A percentile compares a stretch with the other conserved stretches of the same genome.
These are phyloP conservation scores for Candolleomyces efflorescens DNA, from an alignment of 768 basidiomycete genomes.

Conservation along the genomic window DNA sequence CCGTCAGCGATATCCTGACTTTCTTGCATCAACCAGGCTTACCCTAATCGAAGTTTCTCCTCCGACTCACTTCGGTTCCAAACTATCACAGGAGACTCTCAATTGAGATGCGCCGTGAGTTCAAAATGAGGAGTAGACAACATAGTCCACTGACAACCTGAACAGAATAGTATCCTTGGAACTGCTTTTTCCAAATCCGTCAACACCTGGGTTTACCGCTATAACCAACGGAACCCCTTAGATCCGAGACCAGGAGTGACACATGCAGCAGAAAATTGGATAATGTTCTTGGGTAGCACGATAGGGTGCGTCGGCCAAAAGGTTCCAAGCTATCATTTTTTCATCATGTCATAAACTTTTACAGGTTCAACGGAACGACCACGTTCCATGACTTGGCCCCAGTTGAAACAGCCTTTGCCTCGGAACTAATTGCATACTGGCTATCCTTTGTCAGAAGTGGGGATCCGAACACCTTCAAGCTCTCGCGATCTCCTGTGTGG, in stretches of 20 bases:
- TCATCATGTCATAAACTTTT: slow-evolving; percentile 1
- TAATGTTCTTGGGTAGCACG: slow-evolving; percentile 60
- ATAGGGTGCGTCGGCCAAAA: slow-evolving; percentile 42
- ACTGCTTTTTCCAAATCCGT: slow-evolving; percentile 31
- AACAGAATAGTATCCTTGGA: slow-evolving; percentile 44
- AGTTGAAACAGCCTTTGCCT: slow-evolving; percentile 45
- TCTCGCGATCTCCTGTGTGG: slow-evolving; percentile 50
- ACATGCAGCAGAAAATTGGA: slow-evolving; percentile 63
- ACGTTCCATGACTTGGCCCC: slow-evolving; percentile 43
- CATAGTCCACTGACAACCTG: not conserved
- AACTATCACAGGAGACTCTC: slow-evolving; percentile 45
- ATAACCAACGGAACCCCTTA: slow-evolving; percentile 53
- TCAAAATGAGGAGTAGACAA: too few relatives aligned
- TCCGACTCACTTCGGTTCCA: slow-evolving; percentile 37
- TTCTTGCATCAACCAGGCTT: slow-evolving; percentile 22
- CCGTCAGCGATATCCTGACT: not conserved
- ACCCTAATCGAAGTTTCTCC: slow-evolving; percentile 40
- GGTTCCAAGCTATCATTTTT: not conserved
- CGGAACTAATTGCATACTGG: slow-evolving; percentile 64
- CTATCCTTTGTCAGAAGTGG: slow-evolving; percentile 57
- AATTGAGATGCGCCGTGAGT: slow-evolving; percentile 52
- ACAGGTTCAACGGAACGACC: slow-evolving; percentile 49
- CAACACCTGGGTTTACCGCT: slow-evolving; percentile 51
- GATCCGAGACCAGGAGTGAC: slow-evolving; percentile 27
- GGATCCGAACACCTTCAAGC: slow-evolving; percentile 53